Evolutionary conservation across 75 land plant species (phyloP).

Genomic region (Isoetes taiwanensis): DNA sequence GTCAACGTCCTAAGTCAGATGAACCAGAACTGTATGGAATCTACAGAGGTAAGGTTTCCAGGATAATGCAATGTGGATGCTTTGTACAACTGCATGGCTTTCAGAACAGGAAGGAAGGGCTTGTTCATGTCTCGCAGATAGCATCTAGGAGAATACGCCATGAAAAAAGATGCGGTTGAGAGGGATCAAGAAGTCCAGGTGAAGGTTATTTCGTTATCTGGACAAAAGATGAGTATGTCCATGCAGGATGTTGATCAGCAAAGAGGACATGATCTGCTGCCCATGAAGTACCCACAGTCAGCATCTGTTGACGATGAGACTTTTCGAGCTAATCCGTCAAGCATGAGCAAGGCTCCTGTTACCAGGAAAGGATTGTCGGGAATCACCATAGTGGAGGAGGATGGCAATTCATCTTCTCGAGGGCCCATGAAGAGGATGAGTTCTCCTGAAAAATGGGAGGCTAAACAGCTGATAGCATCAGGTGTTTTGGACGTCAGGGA

Average conservation of each 20-base stretch:
- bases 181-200: conserved; percentile 68
- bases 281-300: too few relatives aligned
- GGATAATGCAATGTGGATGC: conserved; percentile 81
- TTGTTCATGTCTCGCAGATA: too few relatives aligned
- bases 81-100: conserved; percentile 73
- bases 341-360: conserved; percentile 19
- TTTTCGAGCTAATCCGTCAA: conserved; percentile 35
- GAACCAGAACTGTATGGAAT: conserved; percentile 58
- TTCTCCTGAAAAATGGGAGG: conserved; percentile 75
- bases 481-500: too few relatives aligned
- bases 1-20: conserved; percentile 6
- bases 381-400: too few relatives aligned
- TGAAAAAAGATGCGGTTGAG: conserved; percentile 61
- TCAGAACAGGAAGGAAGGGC: too few relatives aligned
- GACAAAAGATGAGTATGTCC: conserved; percentile 69
- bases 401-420: conserved; percentile 9
- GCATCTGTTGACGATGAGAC: too few relatives aligned
- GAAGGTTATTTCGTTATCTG: too few relatives aligned
- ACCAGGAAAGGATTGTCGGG: conserved; percentile 34
- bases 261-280: too few relatives aligned
- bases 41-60: conserved; percentile 65
- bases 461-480: conserved; percentile 70
- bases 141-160: too few relatives aligned
- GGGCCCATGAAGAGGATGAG: conserved; percentile 24
- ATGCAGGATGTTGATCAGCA: conserved; percentile 80